phyloP scores from a whole-genome alignment of 768 basidiomycete species.

The Lactarius evosmus region DNA sequence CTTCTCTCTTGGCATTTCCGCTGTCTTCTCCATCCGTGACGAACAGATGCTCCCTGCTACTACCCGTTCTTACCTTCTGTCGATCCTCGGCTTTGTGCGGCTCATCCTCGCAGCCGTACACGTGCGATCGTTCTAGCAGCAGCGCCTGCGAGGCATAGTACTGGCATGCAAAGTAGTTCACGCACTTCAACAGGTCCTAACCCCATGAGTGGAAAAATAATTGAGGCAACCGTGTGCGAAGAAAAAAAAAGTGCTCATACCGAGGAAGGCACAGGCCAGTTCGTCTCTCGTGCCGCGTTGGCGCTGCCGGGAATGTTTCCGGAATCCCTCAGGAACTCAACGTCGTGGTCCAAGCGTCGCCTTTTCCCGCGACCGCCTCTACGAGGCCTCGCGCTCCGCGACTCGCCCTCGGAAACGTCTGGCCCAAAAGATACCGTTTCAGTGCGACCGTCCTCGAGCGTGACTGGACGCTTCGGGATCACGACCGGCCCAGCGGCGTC shows the following conservation, averaged over 20 bases:
- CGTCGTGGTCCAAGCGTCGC: constrained; percentile 14
- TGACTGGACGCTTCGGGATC: constrained; percentile 37
- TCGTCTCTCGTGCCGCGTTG: background rate
- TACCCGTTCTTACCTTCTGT: constrained; percentile 25
- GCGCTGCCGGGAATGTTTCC: background rate
- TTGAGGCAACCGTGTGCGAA: constrained; percentile 3
- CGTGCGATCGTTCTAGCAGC: constrained; percentile 48
- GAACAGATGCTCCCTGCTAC: constrained; percentile 23
- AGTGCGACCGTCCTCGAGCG: constrained; percentile 30
- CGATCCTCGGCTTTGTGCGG: constrained; percentile 29
- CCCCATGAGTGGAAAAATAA: constrained; percentile 18
- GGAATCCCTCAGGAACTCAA: constrained; percentile 18
- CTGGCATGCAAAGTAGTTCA: constrained; percentile 49
- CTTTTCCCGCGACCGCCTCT: constrained; percentile 7
- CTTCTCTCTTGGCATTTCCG: constrained; percentile 20
- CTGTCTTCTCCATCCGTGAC: constrained; percentile 19
- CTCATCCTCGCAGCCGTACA: constrained; percentile 46
- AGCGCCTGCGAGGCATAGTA: constrained; percentile 65
- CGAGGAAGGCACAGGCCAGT: constrained; percentile 44
- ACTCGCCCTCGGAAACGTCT: constrained; percentile 26
- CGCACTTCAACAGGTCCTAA: constrained; percentile 50
- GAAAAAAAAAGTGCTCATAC: constrained; percentile 38
- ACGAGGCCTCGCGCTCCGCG: constrained; percentile 18
- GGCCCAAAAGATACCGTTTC: constrained; percentile 24
- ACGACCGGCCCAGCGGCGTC: constrained; percentile 57